Evolutionary conservation across 192 early-diverging fungal species (phyloP).

Genomic region (Coemansia sp.): DNA sequence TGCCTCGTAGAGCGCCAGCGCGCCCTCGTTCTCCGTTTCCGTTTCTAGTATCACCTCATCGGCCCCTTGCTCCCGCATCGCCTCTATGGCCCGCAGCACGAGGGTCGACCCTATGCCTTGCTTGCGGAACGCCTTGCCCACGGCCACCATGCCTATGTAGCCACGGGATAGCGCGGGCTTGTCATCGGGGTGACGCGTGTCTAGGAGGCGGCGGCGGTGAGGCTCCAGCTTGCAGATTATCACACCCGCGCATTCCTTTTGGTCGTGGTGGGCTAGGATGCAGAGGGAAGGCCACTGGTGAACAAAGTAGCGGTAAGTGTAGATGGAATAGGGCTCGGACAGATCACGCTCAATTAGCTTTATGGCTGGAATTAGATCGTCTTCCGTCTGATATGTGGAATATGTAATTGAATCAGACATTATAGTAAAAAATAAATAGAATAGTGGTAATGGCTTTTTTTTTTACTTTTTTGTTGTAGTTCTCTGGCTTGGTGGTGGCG

Average conservation of each 20-base stretch:
- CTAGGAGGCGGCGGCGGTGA: slow-evolving; percentile 27
- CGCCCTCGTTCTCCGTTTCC: slow-evolving; percentile 80
- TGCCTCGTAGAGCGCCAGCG: slow-evolving; percentile 81
- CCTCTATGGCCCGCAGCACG: slow-evolving; percentile 67
- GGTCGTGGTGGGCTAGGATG: slow-evolving; percentile 64
- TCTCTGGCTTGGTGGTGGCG: no score
- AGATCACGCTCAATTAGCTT: slow-evolving; percentile 88
- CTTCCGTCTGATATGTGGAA: slow-evolving; percentile 68
- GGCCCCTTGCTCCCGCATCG: slow-evolving; percentile 72
- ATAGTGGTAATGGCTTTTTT: background rate
- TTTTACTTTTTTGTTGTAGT: background rate
- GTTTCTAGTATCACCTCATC: slow-evolving; percentile 90
- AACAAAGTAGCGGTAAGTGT: slow-evolving; percentile 96
- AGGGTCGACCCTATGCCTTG: slow-evolving; percentile 74
- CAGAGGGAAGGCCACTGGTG: slow-evolving; percentile 89
- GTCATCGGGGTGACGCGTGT: slow-evolving; percentile 14
- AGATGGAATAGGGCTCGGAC: slow-evolving; percentile 96
- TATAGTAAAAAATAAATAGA: background rate
- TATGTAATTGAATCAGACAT: slow-evolving; percentile 45
- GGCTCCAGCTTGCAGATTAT: slow-evolving; percentile 86
- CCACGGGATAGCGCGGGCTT: slow-evolving; percentile 57
- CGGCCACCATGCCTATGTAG: slow-evolving; percentile 97
- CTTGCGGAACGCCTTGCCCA: slow-evolving; percentile 76
- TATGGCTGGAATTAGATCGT: slow-evolving; percentile 74
- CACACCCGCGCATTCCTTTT: slow-evolving; percentile 71